Evolutionary conservation across 495 filamentous ascomycete species (phyloP).

Genomic region (Xylaria longipes): DNA sequence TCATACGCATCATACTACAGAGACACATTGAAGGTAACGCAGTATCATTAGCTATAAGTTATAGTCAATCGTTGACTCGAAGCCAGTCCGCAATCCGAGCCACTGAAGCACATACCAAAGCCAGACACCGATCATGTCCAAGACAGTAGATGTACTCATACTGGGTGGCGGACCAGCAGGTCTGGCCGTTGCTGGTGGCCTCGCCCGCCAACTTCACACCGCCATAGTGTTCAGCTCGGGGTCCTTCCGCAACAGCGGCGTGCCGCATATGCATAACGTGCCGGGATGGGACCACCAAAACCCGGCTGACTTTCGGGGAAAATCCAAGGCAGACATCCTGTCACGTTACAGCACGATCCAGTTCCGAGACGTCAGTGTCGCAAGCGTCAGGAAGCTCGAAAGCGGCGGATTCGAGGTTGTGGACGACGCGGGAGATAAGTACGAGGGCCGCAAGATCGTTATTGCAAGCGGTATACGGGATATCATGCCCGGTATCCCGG

Average conservation of each 20-base stretch:
- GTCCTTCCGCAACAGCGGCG: constrained; percentile 55
- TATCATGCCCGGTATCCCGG: constrained; percentile 40
- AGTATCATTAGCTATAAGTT: background rate
- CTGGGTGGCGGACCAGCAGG: constrained; percentile 65
- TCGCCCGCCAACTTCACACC: constrained; percentile 57
- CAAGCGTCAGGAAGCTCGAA: constrained; percentile 36
- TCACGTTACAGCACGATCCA: constrained; percentile 46
- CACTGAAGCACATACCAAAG: background rate
- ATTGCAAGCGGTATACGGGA: constrained; percentile 57
- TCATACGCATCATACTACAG: background rate
- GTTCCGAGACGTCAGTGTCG: constrained; percentile 47
- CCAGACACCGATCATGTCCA: constrained; percentile 7
- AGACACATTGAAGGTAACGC: background rate
- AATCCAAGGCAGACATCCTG: constrained; percentile 44
- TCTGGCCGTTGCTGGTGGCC: constrained; percentile 51
- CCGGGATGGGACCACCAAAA: constrained; percentile 54
- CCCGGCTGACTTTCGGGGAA: constrained; percentile 49
- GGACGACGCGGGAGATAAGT: constrained; percentile 41
- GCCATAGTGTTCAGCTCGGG: constrained; percentile 57
- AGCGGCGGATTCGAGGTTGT: constrained; percentile 42
- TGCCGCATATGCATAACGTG: constrained; percentile 60
- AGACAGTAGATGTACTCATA: constrained; percentile 55
- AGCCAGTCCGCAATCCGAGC: background rate
- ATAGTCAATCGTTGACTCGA: background rate
- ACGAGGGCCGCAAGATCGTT: constrained; percentile 54